Conservation (phyloP, 2,329 filamentous ascomycete species). For the Periconia macrospinosa region DNA sequence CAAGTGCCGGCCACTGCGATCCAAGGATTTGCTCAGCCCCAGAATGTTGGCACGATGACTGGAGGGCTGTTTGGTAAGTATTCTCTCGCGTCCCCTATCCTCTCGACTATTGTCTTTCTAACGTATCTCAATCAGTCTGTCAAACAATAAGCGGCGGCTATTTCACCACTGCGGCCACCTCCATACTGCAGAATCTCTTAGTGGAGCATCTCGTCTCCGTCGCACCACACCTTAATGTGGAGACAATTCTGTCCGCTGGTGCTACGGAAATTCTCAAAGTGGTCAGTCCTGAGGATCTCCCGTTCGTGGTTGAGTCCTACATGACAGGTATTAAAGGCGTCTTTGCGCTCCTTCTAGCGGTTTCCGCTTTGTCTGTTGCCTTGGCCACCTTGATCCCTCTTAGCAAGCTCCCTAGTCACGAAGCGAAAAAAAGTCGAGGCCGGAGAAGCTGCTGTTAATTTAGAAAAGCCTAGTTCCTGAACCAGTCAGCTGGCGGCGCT, state of each 20-base stretch:
- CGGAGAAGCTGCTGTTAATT: background rate
- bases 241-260: conserved; percentile 38
- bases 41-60: background rate
- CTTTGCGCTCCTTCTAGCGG: conserved; percentile 55
- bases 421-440: background rate
- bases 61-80: conserved; percentile 7
- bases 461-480: no score
- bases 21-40: conserved; percentile 3
- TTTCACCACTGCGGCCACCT: conserved; percentile 21
- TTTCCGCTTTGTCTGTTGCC: conserved; percentile 10
- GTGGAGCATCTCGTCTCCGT: conserved; percentile 22
- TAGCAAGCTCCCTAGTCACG: conserved; percentile 11
- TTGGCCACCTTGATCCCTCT: conserved; percentile 17
- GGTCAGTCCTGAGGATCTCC: conserved; percentile 20
- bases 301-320: conserved; percentile 10
- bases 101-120: background rate
- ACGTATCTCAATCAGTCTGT: conserved; percentile 20
- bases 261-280: conserved; percentile 44
- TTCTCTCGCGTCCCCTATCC: background rate
- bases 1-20: conserved; percentile 29
- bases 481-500: no score
- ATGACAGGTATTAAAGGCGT: conserved; percentile 19
- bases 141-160: conserved; percentile 22
- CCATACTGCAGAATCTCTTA: conserved; percentile 19
- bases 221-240: conserved; percentile 34